Percentiles rank a stretch among this genome's conserved stretches.
These are phyloP conservation scores for Eleusine indica DNA, from an alignment of 176 grass and related monocot species.

Conservation along the genomic window DNA sequence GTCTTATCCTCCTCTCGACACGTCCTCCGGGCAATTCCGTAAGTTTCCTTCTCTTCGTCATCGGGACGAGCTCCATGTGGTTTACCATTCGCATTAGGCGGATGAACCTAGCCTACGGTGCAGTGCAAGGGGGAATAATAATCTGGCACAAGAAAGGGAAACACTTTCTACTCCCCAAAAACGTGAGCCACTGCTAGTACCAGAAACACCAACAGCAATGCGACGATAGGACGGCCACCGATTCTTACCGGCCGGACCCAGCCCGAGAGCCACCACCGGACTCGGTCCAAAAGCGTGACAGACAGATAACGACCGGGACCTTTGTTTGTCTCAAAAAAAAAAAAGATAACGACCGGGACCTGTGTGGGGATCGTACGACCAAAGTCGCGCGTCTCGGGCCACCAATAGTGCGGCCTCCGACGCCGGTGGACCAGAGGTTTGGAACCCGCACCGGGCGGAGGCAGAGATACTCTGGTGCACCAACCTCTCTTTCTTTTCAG, in stretches of 20 bases:
- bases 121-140: not conserved
- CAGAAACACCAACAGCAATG: constrained; percentile 10
- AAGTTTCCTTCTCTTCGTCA: not conserved
- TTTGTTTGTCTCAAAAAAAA: too few species aligned
- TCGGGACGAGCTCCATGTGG: not conserved
- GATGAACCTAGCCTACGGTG: not conserved
- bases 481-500: not conserved
- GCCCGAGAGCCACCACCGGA: not conserved
- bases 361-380: not conserved
- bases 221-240: not conserved
- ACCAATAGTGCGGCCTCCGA: constrained; percentile 36
- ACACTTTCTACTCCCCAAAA: not conserved
- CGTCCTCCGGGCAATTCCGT: too few species aligned
- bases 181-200: not conserved
- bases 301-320: constrained; percentile 19
- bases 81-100: not conserved
- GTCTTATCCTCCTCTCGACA: not conserved
- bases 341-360: constrained; percentile 18
- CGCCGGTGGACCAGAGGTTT: not conserved
- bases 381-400: constrained; percentile 22
- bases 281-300: not conserved
- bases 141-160: not conserved
- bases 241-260: not conserved
- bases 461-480: not conserved
- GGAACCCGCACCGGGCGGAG: not conserved